Evolutionary conservation across 257 asterid species (phyloP), one percentile per base, ranked within the genome.

Genomic region (Solanum tarapatanum): DNA sequence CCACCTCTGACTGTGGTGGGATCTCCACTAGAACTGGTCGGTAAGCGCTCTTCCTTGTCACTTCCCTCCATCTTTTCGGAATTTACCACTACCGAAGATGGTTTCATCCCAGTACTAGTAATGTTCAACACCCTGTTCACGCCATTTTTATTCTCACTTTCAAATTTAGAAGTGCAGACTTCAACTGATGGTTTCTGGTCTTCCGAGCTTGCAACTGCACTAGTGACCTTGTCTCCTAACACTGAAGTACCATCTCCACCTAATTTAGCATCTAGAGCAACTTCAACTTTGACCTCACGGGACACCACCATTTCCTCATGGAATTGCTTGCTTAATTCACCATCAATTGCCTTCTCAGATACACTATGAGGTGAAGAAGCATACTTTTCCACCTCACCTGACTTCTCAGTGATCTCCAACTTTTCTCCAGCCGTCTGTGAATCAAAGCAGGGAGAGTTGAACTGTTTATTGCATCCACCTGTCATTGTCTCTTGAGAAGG

Each of bases 401-500:
- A 75, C 74, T 72, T 92, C 86, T 85, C 92, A 90, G 85, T 74
- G 55, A 6, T 86, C 90, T 86, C 93, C 66, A 69, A 73, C 6
- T 43, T 55, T 64, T 89, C 91, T 85, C 87, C 88, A 55, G 79
- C 87, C 77, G 84, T 87, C 87, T 88, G 88, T 39, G 88, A 80
- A 86, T 88, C 91, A 9, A 58, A 43, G 39, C 88, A 84, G 58
- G 89, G 60, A 51, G 91, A 64, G 77, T 80, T 88, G 30, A 69
- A 68, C 16, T 64, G 88, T 28, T 83, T 91, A 77, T 69, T 70
- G 75, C 66, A 39, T 85, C 87, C 92, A 68, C 89, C 89, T 76
- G 64, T 86, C 8, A 75, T 74, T 12, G 43, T 84, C 75, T 89
- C 95, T 83, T 87, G 92, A 83, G 92, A 88, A 74, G 90, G 58